Base-by-base conservation (phyloP, 352 stramenopile genomes). In the Halophytophthora batemanensis region DNA sequence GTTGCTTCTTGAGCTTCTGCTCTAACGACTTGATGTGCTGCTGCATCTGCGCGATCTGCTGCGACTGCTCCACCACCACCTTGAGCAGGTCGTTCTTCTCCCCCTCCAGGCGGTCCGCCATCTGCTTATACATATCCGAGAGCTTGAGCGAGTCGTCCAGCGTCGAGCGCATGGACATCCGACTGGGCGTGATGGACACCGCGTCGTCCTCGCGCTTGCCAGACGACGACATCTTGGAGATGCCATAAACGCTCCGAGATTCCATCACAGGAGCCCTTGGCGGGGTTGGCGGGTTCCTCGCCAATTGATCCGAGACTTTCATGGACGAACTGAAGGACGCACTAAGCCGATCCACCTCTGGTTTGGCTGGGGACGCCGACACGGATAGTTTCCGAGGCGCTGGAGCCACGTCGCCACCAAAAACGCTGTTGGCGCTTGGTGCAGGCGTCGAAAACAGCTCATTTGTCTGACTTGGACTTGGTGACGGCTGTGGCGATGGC, bases 81-180 rank as follows among this genome's bases (percentile, higher is more conserved):
- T 86, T 74, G 6, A 93, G 62, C 45, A 93, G 51, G 37, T 88
- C 78, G 47, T 73, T 72, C 53, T 93, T 93, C 49, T 93, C 82
- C 8, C 58, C 62, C 40, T 93, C 69, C n/a, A 93, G 47, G 12
- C 82, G 73, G 36, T 82, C 59, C 13, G 77, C 70, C 80, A 90
- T 93, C 51, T 87, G 74, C 54, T 90, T 90, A 72, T 90, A 93
- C 79, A 90, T 86, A 56, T 84, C 73, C 15, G 71, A 81, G n/a
- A 93, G 53, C 38, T 74, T 83, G 8, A 73, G 56, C 18, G 72
- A 80, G 50, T 87, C 76, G 29, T 86, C 77, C 13, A 82, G 40
- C 13, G 71, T 79, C 12, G 73, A 79, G 6, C 74, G 41, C 60
- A 69, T 66, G 19, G 65, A 74, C 52, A 62, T 69, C 33, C 57